These are phyloP conservation scores for Tetrastigma voinierianum DNA, from an alignment of 164 flowering plant species.

Conservation along the genomic window DNA sequence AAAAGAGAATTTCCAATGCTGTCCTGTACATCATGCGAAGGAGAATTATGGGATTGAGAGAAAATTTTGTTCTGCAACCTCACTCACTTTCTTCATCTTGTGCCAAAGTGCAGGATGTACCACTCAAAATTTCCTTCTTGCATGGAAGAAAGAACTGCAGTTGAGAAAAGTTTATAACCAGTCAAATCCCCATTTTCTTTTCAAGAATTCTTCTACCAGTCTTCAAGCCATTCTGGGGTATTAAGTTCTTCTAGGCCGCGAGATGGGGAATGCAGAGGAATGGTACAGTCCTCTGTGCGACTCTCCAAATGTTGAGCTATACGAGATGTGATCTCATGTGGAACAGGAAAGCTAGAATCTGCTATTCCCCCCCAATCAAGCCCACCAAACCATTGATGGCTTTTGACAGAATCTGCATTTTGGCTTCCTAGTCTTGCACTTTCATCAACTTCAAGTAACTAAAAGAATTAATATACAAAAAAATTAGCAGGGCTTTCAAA, in stretches of 20 bases:
- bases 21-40: background rate
- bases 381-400: slow-evolving; percentile 75
- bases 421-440: slow-evolving; percentile 68
- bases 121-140: no score
- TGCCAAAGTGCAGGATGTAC: background rate
- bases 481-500: background rate
- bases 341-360: slow-evolving; percentile 48
- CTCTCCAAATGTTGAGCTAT: slow-evolving; percentile 56
- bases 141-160: background rate
- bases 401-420: slow-evolving; percentile 65
- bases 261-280: slow-evolving; percentile 33
- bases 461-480: slow-evolving; percentile 12
- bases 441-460: slow-evolving; percentile 90
- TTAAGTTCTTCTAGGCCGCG: slow-evolving; percentile 41
- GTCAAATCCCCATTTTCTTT: background rate
- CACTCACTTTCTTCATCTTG: background rate
- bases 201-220: slow-evolving; percentile 53
- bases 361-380: slow-evolving; percentile 64
- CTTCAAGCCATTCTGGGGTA: slow-evolving; percentile 82
- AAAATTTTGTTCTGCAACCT: background rate
- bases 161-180: background rate
- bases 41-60: slow-evolving; percentile 1
- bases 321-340: slow-evolving; percentile 67
- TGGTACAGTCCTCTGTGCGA: slow-evolving; percentile 38
- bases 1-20: slow-evolving; percentile 10